Base-by-base conservation (phyloP, 306 rosid genomes). In the Pyrus betulifolia region DNA sequence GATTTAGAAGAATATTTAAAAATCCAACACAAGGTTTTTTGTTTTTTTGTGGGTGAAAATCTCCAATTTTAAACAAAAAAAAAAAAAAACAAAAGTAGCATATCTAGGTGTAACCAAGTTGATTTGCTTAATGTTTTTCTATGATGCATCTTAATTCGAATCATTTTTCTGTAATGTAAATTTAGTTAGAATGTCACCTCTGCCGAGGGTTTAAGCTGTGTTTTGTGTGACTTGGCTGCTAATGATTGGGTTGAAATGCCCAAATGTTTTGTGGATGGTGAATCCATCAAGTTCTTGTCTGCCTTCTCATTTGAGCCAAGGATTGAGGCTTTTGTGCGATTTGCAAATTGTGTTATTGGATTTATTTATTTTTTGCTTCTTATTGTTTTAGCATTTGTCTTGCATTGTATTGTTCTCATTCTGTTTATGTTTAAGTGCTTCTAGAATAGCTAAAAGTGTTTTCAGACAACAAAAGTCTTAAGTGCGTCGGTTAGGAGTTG, bases 221-320 rank as follows among this genome's bases (percentile, higher is more conserved):
- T 92, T 51, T 7, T 82, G 5, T 92, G 87, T 82, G 93, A 92
- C 78, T 76, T 92, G 83, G 83, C 49, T 69, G 79, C 82, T 70
- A 86, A 90, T 79, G 83, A 80, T 23, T 95, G 98, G 98, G 65
- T 72, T 59, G 93, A 89, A 76, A 84, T 95, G 83, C 93, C 93
- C 9, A 89, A 83, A 22, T 92, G 97, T 78, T 81, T 77, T 81
- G 71, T 88, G 12, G 82, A 87, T 72, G 97, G 98, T 46, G 86
- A 84, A 83, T 86, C 87, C 73, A 61, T 87, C 13, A 93, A 90
- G 82, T 95, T 92, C 79, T 89, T 90, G 96, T 92, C 96, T 77
- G 93, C 96, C 23, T 89, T 92, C 79, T 86, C 97, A 22, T 89
- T 95, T 55, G 91, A 95, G 87, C 97, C 97, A 3, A 85, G 98